These are phyloP conservation scores for Yarrowia galli DNA, from an alignment of 1,139 yeast species.

Conservation along the genomic window DNA sequence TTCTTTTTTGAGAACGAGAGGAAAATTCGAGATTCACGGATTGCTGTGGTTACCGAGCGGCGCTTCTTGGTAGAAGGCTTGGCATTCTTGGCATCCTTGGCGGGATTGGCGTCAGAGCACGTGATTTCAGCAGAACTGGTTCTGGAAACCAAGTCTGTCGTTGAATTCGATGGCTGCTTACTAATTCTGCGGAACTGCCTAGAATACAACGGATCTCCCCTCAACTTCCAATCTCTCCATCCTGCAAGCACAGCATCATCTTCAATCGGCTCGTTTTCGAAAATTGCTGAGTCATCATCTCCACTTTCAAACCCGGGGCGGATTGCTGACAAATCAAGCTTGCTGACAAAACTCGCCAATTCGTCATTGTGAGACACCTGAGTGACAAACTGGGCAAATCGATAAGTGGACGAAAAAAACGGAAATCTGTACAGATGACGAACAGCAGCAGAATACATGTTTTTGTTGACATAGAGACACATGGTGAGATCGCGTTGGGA, in stretches of 20 bases:
- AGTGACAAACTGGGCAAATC: constrained; percentile 80
- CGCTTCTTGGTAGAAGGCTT: background rate
- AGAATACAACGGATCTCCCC: constrained; percentile 70
- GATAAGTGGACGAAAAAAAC: constrained; percentile 67
- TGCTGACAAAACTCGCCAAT: constrained; percentile 63
- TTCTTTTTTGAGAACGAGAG: constrained; percentile 22
- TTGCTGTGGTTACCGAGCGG: background rate
- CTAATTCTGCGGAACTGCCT: constrained; percentile 22
- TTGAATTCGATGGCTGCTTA: background rate
- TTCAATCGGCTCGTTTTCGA: constrained; percentile 50
- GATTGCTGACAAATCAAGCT: constrained; percentile 64
- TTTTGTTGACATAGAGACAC: constrained; percentile 41
- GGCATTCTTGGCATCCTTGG: too few relatives aligned
- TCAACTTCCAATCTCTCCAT: constrained; percentile 89
- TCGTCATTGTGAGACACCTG: constrained; percentile 62
- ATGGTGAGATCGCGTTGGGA: constrained; percentile 41
- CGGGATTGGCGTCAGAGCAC: too few relatives aligned
- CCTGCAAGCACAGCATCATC: constrained; percentile 57
- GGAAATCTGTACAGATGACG: constrained; percentile 60
- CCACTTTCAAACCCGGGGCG: constrained; percentile 53
- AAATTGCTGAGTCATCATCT: constrained; percentile 1
- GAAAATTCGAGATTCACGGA: constrained; percentile 1
- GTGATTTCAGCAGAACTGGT: too few relatives aligned
- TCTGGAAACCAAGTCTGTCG: background rate
- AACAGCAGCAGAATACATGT: constrained; percentile 37